Base-by-base conservation (phyloP, 495 filamentous ascomycete species). In the Evansstolkia leycettana region DNA sequence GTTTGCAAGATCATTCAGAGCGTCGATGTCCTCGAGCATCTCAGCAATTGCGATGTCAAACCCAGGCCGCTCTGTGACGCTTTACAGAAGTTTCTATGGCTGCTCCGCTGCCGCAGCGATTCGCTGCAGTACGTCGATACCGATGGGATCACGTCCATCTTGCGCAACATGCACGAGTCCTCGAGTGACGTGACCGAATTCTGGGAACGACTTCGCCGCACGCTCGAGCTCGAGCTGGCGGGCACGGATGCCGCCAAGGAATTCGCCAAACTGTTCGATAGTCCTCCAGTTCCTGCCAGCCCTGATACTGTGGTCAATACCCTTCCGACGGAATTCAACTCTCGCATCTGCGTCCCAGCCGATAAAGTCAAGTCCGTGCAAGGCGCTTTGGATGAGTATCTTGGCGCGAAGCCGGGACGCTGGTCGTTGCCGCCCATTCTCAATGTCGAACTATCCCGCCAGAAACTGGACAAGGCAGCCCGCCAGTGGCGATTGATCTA, bases 401-500 rank as follows among this genome's bases (percentile, higher is more conserved):
- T 65, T 11, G 31, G 41, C 34, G 48, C 48, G 2, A 57, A 60
- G 41, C 40, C 62, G 23, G 55, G 63, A 0, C 51, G 41, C 6
- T 64, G 61, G 62, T 52, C 55, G 2, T 48, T 66, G 11, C 70
- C 66, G 4, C 49, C 65, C 2, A 41, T 80, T 7, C 56, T 82
- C 16, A 62, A 71, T 14, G 43, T 82, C 13, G 77, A 82, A 41
- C 57, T 82, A 23, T 59, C 69, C 23, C 71, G 77, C 17, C 73
- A 77, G 40, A 50, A 56, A 10, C 67, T 73, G 33, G 73, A 77
- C 40, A 51, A 58, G 30, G 47, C 49, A 1, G 52, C 64, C 10
- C 58, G 72, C 15, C 65, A 67, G 25, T 82, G 75, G 72, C 68
- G 67, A 20, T 65, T 78, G 38, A 49, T 72, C n/a, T 64, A 68